Evolutionary conservation across 176 grass and related monocot species (phyloP), one percentile per base, ranked within the genome.

Genomic region (Musa beccarii): DNA sequence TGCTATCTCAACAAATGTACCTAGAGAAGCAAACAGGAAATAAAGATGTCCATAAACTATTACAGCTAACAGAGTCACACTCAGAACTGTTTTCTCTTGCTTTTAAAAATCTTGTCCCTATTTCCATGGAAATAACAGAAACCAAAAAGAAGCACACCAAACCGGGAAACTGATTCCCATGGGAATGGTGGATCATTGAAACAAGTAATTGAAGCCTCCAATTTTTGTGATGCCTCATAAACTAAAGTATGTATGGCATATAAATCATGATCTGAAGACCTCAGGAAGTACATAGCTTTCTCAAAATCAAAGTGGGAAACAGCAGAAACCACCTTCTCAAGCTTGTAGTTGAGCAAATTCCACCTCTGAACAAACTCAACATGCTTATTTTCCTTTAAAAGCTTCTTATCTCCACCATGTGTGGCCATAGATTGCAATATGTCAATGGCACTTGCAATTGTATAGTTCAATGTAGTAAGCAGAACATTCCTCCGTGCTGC

Each of bases 111-210:
- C 71, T 55, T 73, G 20, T 73, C 71, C 22, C 22, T 73, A 51
- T 73, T 73, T 5, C 12, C 49, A 73, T 73, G 55, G 16, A 87
- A 59, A 64, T 83, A 94, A 55, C 91, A 89, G 77, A 98, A 93
- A 87, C 86, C 88, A 68, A 98, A 83, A 75, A 98, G 80, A 81
- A 93, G 86, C 54, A 86, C 52, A 25, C 69, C 90, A 84, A 91
- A 87, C 29, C 91, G 61, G 75, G 95, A 94, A 78, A 93, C 76
- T 62, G 86, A 87, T 22, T 81, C 69, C 90, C 90, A 98, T 23
- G 95, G 95, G 73, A 98, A 94, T 74, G 95, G 95, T 72, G 90
- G 90, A 67, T 99, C 95, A 79, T 87, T 87, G 79, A 89, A 99
- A 83, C 95, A 99, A 75, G 89, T 78, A 54, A 99, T 59, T 68